These are phyloP conservation scores for Cordyceps tenuipes DNA, from an alignment of 2,329 filamentous ascomycete species.

Conservation along the genomic window DNA sequence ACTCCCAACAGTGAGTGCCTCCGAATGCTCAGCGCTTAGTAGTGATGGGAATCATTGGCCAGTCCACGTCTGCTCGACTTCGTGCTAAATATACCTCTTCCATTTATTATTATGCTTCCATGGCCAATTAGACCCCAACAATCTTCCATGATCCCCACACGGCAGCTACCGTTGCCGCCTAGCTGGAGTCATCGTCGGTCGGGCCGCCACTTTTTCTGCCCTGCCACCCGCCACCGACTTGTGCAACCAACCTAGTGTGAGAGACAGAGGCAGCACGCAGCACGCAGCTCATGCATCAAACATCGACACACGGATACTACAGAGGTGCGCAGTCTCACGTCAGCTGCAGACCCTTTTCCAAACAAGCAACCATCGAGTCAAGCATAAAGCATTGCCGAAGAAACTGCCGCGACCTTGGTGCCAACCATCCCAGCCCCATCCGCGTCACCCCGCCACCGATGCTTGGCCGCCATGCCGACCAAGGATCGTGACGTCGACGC, in stretches of 20 bases:
- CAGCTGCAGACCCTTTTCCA: not conserved
- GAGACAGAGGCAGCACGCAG: not conserved
- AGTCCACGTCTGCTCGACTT: not conserved
- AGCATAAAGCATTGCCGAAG: not conserved
- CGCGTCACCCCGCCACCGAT: conserved; percentile 12
- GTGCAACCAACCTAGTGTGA: not conserved
- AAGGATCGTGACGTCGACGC: conserved; percentile 34
- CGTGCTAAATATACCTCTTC: not conserved
- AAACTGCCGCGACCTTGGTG: not conserved
- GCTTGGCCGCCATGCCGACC: conserved; percentile 28
- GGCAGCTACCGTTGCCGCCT: conserved; percentile 11
- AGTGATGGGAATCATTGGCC: not conserved
- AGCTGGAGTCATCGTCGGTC: conserved; percentile 9
- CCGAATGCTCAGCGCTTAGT: not conserved
- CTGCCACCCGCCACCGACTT: conserved; percentile 11
- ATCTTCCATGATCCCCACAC: conserved; percentile 2
- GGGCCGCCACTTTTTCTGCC: conserved; percentile 11
- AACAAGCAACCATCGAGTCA: not conserved
- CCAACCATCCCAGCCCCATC: not conserved
- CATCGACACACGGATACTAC: not conserved
- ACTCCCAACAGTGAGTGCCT: not conserved
- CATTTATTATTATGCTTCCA: not conserved
- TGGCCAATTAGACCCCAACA: not conserved
- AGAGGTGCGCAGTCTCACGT: not conserved
- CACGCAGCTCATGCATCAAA: conserved; percentile 1